Base-by-base conservation (phyloP, 2,329 filamentous ascomycete species). In the Talaromyces sp. region DNA sequence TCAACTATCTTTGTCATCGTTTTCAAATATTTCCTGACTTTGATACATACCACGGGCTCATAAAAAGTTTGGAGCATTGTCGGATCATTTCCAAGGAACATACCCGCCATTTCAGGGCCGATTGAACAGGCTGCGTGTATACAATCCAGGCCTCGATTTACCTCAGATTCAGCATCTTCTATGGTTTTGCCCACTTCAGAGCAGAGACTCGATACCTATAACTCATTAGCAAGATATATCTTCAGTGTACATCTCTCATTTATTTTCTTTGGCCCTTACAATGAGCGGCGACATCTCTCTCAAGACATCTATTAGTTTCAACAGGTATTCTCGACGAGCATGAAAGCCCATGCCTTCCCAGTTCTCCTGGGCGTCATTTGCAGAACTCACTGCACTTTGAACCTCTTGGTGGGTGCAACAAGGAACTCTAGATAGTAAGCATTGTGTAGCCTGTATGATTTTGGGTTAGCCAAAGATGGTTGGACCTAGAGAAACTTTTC, bases 111-210 rank as follows among this genome's bases (percentile, higher is more conserved):
- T 33, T 67, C 61, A 22, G 57, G 55, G 1, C 57, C 56, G 30
- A 63, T 56, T 8, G 62, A 61, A 44, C 65, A 68, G 2, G 65
- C 65, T 3, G 64, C 60, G 13, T 66, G 55, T 17, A 65, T 62
- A 29, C 56, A 64, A 37, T 67, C 63, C n/a, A 67, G 20, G 3
- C 65, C 65, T 9, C 65, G 54, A n/a, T 59, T 55, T 2, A 67
- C 53, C 40, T 68, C 65, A 1, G 60, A 52, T 14, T 65, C 61
- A 2, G 65, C 65, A 42, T 68, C 65, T 16, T 48, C 55, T 9
- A 61, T 29, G 2, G 65, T 66, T 44, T 68, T 68, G 2, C 65
- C 64, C 7, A 63, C 60, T 39, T 67, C 65, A 11, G 56, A 50
- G 17, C 51, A 63, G 4, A 64, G 42, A 36, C 50, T 53, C 1